A percentile compares a stretch with the other conserved stretches of the same genome.
Evolutionary conservation across 495 filamentous ascomycete genomes (phyloP).

Genomic region (Xylaria longipes): DNA sequence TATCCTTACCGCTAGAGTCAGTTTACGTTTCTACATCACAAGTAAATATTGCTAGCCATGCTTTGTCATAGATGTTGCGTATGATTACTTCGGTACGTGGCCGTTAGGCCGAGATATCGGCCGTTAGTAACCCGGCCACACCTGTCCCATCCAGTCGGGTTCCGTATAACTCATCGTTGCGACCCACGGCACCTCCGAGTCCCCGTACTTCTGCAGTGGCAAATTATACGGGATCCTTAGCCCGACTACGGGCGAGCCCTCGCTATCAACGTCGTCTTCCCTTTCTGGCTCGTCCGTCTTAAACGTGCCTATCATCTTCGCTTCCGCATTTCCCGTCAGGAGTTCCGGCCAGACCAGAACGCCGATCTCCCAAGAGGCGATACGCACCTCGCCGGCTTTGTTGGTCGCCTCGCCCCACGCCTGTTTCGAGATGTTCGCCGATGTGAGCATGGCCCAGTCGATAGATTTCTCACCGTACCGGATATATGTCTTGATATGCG

Average conservation of each 20-base stretch:
- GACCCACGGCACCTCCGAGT: slow-evolving; percentile 78
- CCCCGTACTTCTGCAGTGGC: slow-evolving; percentile 69
- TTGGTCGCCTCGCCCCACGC: slow-evolving; percentile 78
- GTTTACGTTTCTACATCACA: not conserved
- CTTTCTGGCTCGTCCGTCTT: slow-evolving; percentile 57
- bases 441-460: slow-evolving; percentile 87
- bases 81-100: not conserved
- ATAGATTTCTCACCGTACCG: slow-evolving; percentile 69
- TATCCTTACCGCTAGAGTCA: not conserved
- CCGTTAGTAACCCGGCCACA: slow-evolving; percentile 33
- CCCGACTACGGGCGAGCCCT: slow-evolving; percentile 56
- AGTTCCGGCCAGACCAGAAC: slow-evolving; percentile 85
- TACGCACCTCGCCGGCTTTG: slow-evolving; percentile 62
- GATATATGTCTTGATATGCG: slow-evolving; percentile 92
- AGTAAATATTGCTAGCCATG: not conserved
- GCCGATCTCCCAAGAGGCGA: slow-evolving; percentile 86
- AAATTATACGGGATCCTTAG: slow-evolving; percentile 85
- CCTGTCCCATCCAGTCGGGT: slow-evolving; percentile 71
- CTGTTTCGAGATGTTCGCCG: slow-evolving; percentile 87
- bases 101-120: not conserved
- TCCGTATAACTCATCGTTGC: slow-evolving; percentile 66
- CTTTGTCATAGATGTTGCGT: not conserved
- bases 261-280: slow-evolving; percentile 22
- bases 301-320: slow-evolving; percentile 74
- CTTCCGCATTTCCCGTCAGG: slow-evolving; percentile 52